Evolutionary conservation across 805 yeast genomes (phyloP), one percentile per base, ranked within the genome.

Genomic region (Candida nemodendra): DNA sequence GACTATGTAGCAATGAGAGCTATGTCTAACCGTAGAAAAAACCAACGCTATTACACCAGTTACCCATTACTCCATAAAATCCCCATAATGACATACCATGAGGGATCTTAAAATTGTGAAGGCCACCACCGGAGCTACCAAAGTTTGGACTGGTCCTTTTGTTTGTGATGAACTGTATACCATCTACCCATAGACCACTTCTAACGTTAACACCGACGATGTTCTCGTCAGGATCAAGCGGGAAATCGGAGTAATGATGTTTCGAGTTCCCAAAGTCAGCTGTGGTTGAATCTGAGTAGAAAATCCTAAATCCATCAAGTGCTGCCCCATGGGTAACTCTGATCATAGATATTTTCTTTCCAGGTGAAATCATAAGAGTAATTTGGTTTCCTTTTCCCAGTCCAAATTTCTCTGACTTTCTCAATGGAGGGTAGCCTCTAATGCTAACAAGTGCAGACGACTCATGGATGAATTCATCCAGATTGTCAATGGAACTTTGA

Each of bases 131-230:
- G 1, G 64, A 56, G 33, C 84, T 84, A 11, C 97, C 97, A 48
- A 66, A 74, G 70, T 76, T 62, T 2, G 69, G 71, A 27, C 83
- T 74, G 1, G 66, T 51, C 43, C 79, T 67, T 2, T 83, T 84
- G 39, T 64, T 66, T 2, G 95, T 84, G 14, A 79, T 68, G 23
- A 93, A 65, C 55, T 85, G 93, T 16, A 87, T 65, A 1, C 83
- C 96, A 66, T 93, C 98, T 4, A 93, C 68, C 97, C 98, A 93
- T 2, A 71, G 79, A 9, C 98, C 98, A 28, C 78, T 69, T 47
- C 95, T 70, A 31, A 88, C 64, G 29, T 72, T 69, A 38, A 90
- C 65, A 18, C 81, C 83, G 3, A 68, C 57, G 6, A 91, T 65
- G 8, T 47, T 41, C 55, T 91, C 96, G 32, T 79, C 85, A 0